These are phyloP conservation scores for Thymus mandschuricus DNA, from an alignment of 257 asterid species.

Conservation along the genomic window DNA sequence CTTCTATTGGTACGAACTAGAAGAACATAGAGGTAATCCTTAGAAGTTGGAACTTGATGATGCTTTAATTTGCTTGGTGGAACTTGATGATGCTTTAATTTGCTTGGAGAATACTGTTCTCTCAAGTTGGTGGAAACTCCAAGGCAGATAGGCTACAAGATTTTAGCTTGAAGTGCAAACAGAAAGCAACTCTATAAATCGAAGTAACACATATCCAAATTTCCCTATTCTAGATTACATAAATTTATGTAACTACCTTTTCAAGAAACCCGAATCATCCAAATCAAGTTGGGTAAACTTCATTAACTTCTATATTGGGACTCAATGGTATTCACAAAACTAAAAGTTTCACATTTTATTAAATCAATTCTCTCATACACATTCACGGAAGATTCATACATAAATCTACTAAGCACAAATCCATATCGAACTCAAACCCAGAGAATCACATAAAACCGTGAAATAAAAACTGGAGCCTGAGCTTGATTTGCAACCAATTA, in stretches of 20 bases:
- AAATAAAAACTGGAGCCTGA: too few relatives aligned
- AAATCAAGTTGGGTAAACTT: neutral
- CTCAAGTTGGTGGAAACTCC: conserved; percentile 9
- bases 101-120: too few relatives aligned
- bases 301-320: neutral
- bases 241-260: neutral
- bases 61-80: too few relatives aligned
- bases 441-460: too few relatives aligned
- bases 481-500: too few relatives aligned
- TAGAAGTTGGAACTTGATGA: too few relatives aligned
- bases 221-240: neutral
- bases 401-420: too few relatives aligned
- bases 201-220: too few relatives aligned
- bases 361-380: neutral
- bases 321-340: neutral
- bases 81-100: too few relatives aligned
- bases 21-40: too few relatives aligned
- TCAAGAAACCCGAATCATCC: neutral
- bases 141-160: neutral
- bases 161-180: neutral
- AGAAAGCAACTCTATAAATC: neutral
- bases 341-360: neutral
- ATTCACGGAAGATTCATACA: neutral
- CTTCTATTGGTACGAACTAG: too few relatives aligned
- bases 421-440: too few relatives aligned